Evolutionary conservation across 2,329 filamentous ascomycete species (phyloP).

Genomic region (Cladosporium cucumerinum): DNA sequence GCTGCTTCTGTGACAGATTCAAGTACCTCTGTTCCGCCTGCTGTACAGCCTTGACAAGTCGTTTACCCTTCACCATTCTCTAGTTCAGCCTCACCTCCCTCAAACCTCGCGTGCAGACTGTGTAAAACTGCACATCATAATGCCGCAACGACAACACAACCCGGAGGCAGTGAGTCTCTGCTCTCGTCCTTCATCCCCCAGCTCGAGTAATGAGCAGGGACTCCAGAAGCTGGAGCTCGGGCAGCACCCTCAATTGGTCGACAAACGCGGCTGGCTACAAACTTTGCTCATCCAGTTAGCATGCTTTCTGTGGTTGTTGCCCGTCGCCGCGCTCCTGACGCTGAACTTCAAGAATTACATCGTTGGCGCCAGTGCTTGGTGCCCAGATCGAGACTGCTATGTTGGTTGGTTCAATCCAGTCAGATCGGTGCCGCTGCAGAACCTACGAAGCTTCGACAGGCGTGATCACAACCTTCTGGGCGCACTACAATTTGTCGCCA

Average conservation of each 20-base stretch:
- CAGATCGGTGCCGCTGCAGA: conserved; percentile 14
- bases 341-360: conserved; percentile 28
- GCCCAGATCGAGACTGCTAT: conserved; percentile 25
- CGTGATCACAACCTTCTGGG: conserved; percentile 30
- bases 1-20: not conserved
- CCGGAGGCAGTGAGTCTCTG: not conserved
- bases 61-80: not conserved
- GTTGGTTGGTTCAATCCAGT: conserved; percentile 17
- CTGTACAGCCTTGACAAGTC: not conserved
- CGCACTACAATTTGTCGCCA: conserved; percentile 32
- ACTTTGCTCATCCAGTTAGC: conserved; percentile 22
- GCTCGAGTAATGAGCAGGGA: not conserved
- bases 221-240: conserved; percentile 13
- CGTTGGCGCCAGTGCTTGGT: conserved; percentile 33
- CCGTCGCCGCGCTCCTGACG: conserved; percentile 27
- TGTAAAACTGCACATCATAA: not conserved
- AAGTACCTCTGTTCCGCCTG: not conserved
- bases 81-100: not conserved
- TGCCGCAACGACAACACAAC: not conserved
- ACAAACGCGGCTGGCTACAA: conserved; percentile 10
- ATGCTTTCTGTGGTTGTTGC: conserved; percentile 30
- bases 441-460: conserved; percentile 23
- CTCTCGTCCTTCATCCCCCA: not conserved
- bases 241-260: conserved; percentile 3
- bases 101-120: not conserved